These are phyloP conservation scores for Glarea lozoyensis DNA, from an alignment of 495 filamentous ascomycete genomes.

Conservation along the genomic window DNA sequence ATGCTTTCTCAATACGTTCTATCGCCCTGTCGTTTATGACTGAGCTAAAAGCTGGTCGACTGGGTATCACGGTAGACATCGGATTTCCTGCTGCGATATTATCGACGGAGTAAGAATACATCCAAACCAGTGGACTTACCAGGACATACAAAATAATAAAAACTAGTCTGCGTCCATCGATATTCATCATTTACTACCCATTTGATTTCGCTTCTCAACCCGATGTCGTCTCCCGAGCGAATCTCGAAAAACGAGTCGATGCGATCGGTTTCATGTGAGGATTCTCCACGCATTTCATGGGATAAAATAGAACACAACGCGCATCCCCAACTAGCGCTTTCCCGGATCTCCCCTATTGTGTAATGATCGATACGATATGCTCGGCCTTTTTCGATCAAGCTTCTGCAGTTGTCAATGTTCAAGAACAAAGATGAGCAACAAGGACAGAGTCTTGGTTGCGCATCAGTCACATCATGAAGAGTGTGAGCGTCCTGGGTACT, in stretches of 20 bases:
- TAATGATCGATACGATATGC: slow-evolving; percentile 5
- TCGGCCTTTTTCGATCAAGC: neutral
- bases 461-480: no score
- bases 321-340: neutral
- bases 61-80: slow-evolving; percentile 5
- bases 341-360: slow-evolving; percentile 1
- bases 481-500: no score
- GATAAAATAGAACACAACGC: slow-evolving; percentile 4
- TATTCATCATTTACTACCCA: neutral
- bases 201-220: slow-evolving; percentile 1
- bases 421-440: slow-evolving; percentile 1
- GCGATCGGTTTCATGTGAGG: neutral
- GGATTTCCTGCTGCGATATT: neutral
- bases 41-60: neutral
- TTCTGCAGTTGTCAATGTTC: slow-evolving; percentile 1
- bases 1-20: slow-evolving; percentile 2
- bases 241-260: neutral
- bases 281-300: neutral
- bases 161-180: neutral
- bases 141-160: slow-evolving; percentile 3
- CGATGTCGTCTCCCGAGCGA: neutral
- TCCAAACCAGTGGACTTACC: neutral
- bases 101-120: neutral
- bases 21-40: slow-evolving; percentile 2
- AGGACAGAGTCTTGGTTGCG: slow-evolving; percentile 3